Percentiles rank a stretch among this genome's conserved stretches.
phyloP scores from a whole-genome alignment of 2,329 filamentous ascomycete species.

The Colletotrichum ledebouriae region DNA sequence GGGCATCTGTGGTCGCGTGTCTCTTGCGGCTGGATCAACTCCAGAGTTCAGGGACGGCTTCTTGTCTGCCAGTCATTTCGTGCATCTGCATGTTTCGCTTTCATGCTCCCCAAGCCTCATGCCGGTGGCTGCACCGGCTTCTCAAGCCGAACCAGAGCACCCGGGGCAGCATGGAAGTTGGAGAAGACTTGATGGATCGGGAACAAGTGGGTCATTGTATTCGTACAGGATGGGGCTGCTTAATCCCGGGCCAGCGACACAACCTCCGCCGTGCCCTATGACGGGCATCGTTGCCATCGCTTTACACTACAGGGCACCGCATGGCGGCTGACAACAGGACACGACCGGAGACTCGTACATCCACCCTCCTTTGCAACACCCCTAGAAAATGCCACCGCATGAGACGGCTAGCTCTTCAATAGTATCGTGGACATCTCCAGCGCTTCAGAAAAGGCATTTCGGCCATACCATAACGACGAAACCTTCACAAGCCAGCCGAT shows the following conservation, averaged over 20 bases:
- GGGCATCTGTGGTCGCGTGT: conserved; percentile 23
- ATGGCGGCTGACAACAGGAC: conserved; percentile 1
- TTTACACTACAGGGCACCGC: neutral
- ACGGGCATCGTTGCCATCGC: conserved; percentile 14
- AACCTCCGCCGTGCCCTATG: conserved; percentile 11
- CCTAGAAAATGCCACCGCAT: neutral
- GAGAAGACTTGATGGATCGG: conserved; percentile 10
- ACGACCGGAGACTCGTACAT: conserved; percentile 24
- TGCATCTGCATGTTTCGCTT: conserved; percentile 36
- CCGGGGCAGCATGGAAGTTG: neutral
- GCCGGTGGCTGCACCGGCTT: conserved; percentile 36
- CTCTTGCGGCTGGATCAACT: conserved; percentile 23
- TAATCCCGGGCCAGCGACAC: neutral
- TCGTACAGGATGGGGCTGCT: conserved; percentile 6
- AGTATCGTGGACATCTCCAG: conserved; percentile 23
- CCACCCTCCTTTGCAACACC: conserved; percentile 19
- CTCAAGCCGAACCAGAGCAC: conserved; percentile 21
- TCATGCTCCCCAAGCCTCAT: conserved; percentile 34
- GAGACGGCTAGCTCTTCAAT: conserved; percentile 23
- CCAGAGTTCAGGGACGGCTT: conserved; percentile 27
- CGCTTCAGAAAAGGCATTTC: neutral
- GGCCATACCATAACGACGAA: too few species aligned
- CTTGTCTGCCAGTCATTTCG: conserved; percentile 29
- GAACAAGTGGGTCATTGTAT: neutral
- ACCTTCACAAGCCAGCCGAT: neutral